Percentiles rank a stretch among this genome's conserved stretches.
These are phyloP conservation scores for Xylariaceae sp. DNA, from an alignment of 2,329 filamentous ascomycete species.

Conservation along the genomic window DNA sequence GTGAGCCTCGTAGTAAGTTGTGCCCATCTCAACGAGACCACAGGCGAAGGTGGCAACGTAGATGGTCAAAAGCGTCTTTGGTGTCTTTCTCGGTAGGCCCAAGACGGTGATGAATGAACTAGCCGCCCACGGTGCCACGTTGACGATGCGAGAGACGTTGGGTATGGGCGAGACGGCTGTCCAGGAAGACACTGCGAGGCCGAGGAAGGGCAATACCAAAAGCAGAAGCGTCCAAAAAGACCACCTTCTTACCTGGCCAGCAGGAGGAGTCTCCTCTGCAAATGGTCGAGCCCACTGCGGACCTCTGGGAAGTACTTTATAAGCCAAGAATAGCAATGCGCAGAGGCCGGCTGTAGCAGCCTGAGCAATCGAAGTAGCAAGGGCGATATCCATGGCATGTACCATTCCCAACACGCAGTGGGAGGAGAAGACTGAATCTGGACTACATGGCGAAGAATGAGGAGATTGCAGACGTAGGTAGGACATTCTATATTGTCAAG, in stretches of 20 bases:
- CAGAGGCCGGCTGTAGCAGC: constrained; percentile 31
- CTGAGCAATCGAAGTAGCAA: constrained; percentile 26
- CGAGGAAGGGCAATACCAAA: constrained; percentile 31
- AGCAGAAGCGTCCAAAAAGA: constrained; percentile 40
- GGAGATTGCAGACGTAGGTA: background rate
- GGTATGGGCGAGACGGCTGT: constrained; percentile 30
- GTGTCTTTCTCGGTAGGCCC: constrained; percentile 41
- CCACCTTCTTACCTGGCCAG: constrained; percentile 31
- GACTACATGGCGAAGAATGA: background rate
- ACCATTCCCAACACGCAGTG: background rate
- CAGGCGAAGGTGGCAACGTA: constrained; percentile 37
- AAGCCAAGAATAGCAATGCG: constrained; percentile 29
- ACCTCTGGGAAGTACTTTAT: constrained; percentile 27
- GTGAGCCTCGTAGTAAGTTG: constrained; percentile 30
- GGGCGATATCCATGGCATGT: constrained; percentile 20
- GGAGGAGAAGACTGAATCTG: background rate
- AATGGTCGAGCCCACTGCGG: constrained; percentile 45
- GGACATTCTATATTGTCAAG: background rate
- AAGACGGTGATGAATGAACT: constrained; percentile 36
- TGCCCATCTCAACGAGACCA: constrained; percentile 25
- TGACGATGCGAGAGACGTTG: constrained; percentile 30
- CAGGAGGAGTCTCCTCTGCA: constrained; percentile 36
- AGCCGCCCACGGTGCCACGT: constrained; percentile 40
- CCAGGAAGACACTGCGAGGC: constrained; percentile 34
- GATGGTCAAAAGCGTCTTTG: constrained; percentile 39